Percentiles rank a stretch among this genome's conserved stretches.
Evolutionary conservation across 352 stramenopile species (phyloP).

Genomic region (Globisporangium splendens): DNA sequence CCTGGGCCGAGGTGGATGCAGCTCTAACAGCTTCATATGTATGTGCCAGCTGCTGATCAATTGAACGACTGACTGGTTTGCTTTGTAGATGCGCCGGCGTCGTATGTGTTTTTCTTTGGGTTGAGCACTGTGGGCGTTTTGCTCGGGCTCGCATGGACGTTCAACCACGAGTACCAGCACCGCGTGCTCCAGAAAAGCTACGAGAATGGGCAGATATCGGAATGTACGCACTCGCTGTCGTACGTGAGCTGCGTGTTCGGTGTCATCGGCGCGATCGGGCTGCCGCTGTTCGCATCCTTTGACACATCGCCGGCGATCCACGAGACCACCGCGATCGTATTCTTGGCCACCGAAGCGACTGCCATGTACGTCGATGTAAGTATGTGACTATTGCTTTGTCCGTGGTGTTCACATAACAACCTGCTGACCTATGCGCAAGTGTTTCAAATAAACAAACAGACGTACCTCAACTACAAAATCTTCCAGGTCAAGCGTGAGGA

Average conservation of each 20-base stretch:
- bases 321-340: constrained; percentile 37
- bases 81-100: constrained; percentile 33
- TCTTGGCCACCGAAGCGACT: constrained; percentile 43
- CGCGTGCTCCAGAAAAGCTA: constrained; percentile 32
- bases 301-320: constrained; percentile 33
- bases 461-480: constrained; percentile 56
- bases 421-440: neutral
- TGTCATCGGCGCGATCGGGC: constrained; percentile 29
- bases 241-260: constrained; percentile 36
- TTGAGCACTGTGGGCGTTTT: constrained; percentile 44
- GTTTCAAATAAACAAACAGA: constrained; percentile 20
- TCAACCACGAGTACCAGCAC: constrained; percentile 62
- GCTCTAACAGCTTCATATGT: neutral
- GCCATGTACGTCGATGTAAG: constrained; percentile 61
- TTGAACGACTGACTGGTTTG: no score
- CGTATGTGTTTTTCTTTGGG: constrained; percentile 48
- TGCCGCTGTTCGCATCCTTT: constrained; percentile 42
- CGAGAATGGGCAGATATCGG: constrained; percentile 28
- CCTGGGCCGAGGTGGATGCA: constrained; percentile 34
- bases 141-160: constrained; percentile 43
- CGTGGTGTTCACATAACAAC: neutral
- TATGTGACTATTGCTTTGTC: neutral
- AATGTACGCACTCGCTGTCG: constrained; percentile 26
- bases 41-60: neutral
- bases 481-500: constrained; percentile 51